Evolutionary conservation across 768 basidiomycete genomes (phyloP), one percentile per base, ranked within the genome.

Genomic region (Lentinula sp.): DNA sequence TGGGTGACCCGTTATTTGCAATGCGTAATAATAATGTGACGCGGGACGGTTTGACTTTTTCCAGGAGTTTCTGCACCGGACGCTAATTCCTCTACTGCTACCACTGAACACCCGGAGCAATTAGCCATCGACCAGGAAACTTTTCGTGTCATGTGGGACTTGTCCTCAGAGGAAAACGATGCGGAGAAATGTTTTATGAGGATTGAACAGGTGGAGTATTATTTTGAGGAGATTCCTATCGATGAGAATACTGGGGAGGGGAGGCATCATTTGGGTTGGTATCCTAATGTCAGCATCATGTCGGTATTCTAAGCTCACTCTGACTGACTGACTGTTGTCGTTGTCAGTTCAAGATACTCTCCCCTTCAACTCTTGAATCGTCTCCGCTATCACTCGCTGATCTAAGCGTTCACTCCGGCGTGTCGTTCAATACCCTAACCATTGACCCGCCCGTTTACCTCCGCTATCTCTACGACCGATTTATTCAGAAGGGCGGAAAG

Each of bases 371-470:
- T 9, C 3, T 74, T 87, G 1, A 68, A 76, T 18, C 71, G 74
- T 0, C 71, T 3, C 79, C 80, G 9, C 66, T 71, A 23, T 9
- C 6, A 6, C 46, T 48, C 46, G 8, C 5, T 20, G 20, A 41
- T 16, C 55, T 43, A 23, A 33, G 15, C 12, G 23, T 56, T n/a
- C 55, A 41, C 36, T 71, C 71, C 13, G 87, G 85, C 1, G 76
- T 76, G 6, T 69, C 78, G 0, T 88, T 90, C 72, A 79, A 76
- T 13, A 87, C 87, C 0, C 62, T 91, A 43, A 85, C 82, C 8
- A 82, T 90, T 63, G 85, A 92, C 69, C 77, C 83, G 0, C 79
- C 85, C 0, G 67, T 72, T 4, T 92, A 91, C 67, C 72, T 90
- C 57, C 74, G 81, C 18, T 91, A 87, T 72, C 81, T 93, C 3